These are phyloP conservation scores for Lipomyces kockii DNA, from an alignment of 805 yeast species.

Conservation along the genomic window DNA sequence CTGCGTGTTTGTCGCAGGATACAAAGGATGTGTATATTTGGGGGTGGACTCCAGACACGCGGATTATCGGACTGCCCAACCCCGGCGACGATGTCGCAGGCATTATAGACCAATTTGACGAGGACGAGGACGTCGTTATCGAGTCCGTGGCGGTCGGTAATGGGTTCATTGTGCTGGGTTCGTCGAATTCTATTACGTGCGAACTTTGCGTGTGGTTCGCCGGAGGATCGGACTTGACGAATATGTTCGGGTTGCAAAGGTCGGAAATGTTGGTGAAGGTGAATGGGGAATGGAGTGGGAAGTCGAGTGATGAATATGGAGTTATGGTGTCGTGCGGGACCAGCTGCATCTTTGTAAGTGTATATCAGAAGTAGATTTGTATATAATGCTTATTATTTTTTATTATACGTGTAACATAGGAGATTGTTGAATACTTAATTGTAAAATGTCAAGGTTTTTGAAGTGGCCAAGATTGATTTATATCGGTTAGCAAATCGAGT, in stretches of 20 bases:
- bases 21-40: constrained; percentile 24
- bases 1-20: constrained; percentile 25
- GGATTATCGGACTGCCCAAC: constrained; percentile 8
- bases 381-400: background rate
- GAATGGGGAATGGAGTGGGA: background rate
- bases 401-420: background rate
- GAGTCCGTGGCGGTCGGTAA: constrained; percentile 15
- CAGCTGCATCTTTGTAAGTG: background rate
- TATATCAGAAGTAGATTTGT: background rate
- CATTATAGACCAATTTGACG: constrained; percentile 24
- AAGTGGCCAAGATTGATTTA: too few species aligned
- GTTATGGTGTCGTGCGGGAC: background rate
- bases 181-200: background rate
- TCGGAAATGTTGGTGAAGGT: background rate
- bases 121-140: constrained; percentile 15
- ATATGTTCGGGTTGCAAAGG: background rate
- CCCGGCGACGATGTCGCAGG: constrained; percentile 13
- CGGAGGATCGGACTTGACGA: background rate
- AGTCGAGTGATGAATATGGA: background rate
- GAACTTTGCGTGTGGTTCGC: constrained; percentile 2
- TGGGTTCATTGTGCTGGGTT: constrained; percentile 14
- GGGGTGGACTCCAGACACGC: constrained; percentile 12
- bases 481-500: too few species aligned
- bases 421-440: background rate
- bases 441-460: background rate